Evolutionary conservation across 2,329 filamentous ascomycete species (phyloP).

Genomic region (Ophiostoma triangulosporum): DNA sequence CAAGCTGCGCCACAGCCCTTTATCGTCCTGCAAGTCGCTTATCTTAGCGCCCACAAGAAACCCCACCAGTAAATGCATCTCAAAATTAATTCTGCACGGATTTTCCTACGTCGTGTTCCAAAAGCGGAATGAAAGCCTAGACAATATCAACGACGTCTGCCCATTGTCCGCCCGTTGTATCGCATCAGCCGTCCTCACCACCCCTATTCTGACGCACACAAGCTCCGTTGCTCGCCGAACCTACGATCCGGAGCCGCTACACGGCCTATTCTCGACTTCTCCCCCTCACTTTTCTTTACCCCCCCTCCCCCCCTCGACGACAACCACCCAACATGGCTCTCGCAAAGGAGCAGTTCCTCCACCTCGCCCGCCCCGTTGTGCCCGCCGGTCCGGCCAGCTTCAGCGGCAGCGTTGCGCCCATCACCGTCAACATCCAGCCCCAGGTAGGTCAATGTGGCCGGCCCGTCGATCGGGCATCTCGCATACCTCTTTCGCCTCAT

Average conservation of each 20-base stretch:
- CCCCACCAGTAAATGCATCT: constrained; percentile 15
- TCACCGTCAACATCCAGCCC: constrained; percentile 89
- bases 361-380: constrained; percentile 84
- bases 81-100: constrained; percentile 16
- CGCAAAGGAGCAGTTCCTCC: constrained; percentile 74
- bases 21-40: constrained; percentile 24
- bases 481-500: not conserved
- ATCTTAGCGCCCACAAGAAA: constrained; percentile 42
- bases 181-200: constrained; percentile 4
- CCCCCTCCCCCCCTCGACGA: not conserved
- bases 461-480: not conserved
- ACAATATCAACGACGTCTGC: constrained; percentile 4
- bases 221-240: not conserved
- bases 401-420: constrained; percentile 75
- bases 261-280: constrained; percentile 13
- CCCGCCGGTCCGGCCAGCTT: constrained; percentile 65
- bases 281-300: not conserved
- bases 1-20: constrained; percentile 13
- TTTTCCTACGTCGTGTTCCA: constrained; percentile 9
- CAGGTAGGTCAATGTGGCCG: constrained; percentile 48
- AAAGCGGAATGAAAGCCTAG: constrained; percentile 8
- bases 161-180: constrained; percentile 4
- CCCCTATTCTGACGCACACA: constrained; percentile 9
- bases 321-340: constrained; percentile 51
- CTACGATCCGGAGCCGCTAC: not conserved